Conservation (phyloP, 179 eudicot genomes). For the Spinacia oleracea region DNA sequence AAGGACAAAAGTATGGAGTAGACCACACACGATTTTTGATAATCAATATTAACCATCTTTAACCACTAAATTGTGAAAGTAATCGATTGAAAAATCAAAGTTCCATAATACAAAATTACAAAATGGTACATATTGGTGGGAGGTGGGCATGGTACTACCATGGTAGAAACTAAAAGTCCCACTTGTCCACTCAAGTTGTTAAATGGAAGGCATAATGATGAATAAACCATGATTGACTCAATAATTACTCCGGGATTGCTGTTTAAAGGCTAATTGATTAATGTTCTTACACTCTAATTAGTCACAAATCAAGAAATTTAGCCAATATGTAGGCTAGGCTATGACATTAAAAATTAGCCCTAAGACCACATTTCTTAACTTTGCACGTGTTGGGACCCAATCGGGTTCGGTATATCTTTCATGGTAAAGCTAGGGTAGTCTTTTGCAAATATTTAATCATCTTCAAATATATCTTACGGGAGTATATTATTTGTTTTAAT, state of each 20-base stretch:
- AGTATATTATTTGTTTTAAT: background rate
- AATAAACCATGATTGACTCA: conserved; percentile 33
- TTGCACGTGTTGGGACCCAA: conserved; percentile 30
- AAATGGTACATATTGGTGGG: background rate
- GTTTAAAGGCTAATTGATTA: conserved; percentile 27
- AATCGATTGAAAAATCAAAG: background rate
- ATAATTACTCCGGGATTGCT: conserved; percentile 39
- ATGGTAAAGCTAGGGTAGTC: conserved; percentile 8
- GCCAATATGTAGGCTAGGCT: background rate
- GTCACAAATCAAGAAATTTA: background rate
- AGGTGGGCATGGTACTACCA: conserved; percentile 12
- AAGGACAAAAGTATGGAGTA: too few relatives aligned
- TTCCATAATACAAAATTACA: background rate
- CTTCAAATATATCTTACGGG: conserved; percentile 1
- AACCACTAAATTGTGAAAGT: background rate
- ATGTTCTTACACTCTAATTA: background rate
- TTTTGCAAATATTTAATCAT: conserved; percentile 13
- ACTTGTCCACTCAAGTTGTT: conserved; percentile 22
- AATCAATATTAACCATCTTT: background rate
- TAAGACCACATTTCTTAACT: conserved; percentile 24
- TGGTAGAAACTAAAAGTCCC: conserved; percentile 22
- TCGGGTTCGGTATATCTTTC: background rate
- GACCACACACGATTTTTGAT: background rate
- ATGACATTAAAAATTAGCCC: background rate
- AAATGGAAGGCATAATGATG: conserved; percentile 38